These are phyloP conservation scores for Agapanthus africanus DNA, from an alignment of 106 monocot species.

Conservation along the genomic window DNA sequence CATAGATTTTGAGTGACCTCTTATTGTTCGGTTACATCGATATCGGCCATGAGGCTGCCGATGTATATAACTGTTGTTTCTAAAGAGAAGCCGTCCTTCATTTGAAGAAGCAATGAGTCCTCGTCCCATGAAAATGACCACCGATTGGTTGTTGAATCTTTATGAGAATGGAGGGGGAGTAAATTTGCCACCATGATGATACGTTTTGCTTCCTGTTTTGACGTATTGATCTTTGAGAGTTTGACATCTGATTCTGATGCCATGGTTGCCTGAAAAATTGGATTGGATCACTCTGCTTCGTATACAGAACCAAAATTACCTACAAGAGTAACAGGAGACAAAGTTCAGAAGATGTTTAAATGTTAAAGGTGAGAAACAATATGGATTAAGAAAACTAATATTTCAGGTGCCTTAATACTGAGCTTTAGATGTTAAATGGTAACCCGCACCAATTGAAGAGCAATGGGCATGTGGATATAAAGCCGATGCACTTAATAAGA, in stretches of 20 bases:
- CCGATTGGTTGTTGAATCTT: conserved; percentile 25
- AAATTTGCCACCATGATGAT: conserved; percentile 43
- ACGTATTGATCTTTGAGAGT: background rate
- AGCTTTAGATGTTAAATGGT: too few species aligned
- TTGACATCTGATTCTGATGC: conserved; percentile 18
- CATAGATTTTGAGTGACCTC: conserved; percentile 26
- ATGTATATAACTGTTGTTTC: conserved; percentile 28
- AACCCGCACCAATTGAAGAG: too few species aligned
- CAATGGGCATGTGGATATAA: background rate
- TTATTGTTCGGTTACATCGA: conserved; percentile 34
- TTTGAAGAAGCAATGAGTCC: conserved; percentile 35
- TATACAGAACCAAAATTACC: conserved; percentile 1
- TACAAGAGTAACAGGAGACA: background rate
- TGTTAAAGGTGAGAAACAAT: background rate
- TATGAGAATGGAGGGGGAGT: conserved; percentile 31
- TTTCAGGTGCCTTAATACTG: too few species aligned
- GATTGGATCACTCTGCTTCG: too few species aligned
- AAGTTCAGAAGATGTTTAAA: background rate
- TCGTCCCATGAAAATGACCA: conserved; percentile 38
- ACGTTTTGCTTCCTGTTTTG: conserved; percentile 5
- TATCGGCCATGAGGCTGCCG: conserved; percentile 33
- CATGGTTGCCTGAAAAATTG: conserved; percentile 34
- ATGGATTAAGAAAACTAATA: background rate
- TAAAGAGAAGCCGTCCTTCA: conserved; percentile 34
- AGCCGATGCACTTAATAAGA: background rate